Evolutionary conservation across 2,329 filamentous ascomycete species (phyloP).

Genomic region (Paradendryphiella salina): DNA sequence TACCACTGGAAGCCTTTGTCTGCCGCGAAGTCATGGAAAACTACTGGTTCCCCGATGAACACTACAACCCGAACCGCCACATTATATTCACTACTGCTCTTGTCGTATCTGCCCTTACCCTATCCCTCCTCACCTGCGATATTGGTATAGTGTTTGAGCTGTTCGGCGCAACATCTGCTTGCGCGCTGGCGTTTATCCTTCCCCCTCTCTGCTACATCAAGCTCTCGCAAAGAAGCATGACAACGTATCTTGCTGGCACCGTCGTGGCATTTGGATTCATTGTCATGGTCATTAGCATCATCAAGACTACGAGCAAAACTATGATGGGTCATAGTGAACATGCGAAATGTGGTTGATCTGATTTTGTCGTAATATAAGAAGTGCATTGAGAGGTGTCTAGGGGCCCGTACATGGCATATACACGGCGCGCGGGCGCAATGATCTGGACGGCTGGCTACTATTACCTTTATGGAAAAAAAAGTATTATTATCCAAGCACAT

Average conservation of each 20-base stretch:
- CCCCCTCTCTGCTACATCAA: constrained; percentile 96
- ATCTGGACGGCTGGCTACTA: background rate
- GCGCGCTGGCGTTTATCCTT: constrained; percentile 90
- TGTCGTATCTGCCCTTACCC: constrained; percentile 73
- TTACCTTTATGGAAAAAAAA: background rate
- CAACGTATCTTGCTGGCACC: constrained; percentile 70
- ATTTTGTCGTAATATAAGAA: constrained; percentile 23
- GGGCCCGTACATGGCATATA: constrained; percentile 9
- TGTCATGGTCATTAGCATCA: constrained; percentile 71
- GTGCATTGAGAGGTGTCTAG: constrained; percentile 25
- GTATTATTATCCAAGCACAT: background rate
- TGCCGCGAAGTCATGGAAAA: constrained; percentile 95
- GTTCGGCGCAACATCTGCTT: constrained; percentile 92
- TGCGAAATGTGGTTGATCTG: constrained; percentile 32
- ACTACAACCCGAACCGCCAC: constrained; percentile 82
- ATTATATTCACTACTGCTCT: constrained; percentile 81
- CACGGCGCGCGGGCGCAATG: background rate
- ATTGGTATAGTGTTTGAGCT: constrained; percentile 93
- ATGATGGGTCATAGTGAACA: constrained; percentile 26
- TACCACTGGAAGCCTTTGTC: constrained; percentile 95
- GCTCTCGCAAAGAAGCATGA: constrained; percentile 77
- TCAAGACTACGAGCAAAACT: constrained; percentile 39
- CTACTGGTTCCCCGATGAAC: constrained; percentile 72
- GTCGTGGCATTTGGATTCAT: constrained; percentile 75
- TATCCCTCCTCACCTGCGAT: constrained; percentile 88